Conservation (phyloP, 495 filamentous ascomycete genomes). For the Glonium stellatum region DNA sequence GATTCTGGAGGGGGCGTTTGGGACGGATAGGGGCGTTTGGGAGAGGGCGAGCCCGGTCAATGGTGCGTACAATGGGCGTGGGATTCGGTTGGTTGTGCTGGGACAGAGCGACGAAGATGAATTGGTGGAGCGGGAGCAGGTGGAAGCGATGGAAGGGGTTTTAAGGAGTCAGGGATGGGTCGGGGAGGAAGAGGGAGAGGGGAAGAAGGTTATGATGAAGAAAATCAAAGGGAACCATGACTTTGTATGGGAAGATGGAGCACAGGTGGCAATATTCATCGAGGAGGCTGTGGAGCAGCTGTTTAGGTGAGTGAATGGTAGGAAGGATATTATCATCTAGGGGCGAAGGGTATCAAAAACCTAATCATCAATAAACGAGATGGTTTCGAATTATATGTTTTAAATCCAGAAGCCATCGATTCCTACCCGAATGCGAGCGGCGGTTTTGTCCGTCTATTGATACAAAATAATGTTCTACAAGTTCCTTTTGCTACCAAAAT, state of each 20-base stretch:
- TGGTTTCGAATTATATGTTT: not conserved
- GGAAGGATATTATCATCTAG: no score
- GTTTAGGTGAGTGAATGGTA: not conserved
- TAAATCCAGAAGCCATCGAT: slow-evolving; percentile 3
- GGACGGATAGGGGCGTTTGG: slow-evolving; percentile 47
- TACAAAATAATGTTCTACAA: not conserved
- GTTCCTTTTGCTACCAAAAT: no score
- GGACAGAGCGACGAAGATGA: slow-evolving; percentile 55
- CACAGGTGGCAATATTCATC: slow-evolving; percentile 42
- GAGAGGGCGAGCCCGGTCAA: slow-evolving; percentile 44
- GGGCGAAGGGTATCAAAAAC: no score
- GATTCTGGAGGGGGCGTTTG: slow-evolving; percentile 60
- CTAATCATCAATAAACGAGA: no score
- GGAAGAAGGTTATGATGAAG: slow-evolving; percentile 25
- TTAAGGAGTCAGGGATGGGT: slow-evolving; percentile 32
- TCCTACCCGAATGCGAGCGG: slow-evolving; percentile 1
- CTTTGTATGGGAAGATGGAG: slow-evolving; percentile 49
- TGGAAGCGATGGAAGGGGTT: slow-evolving; percentile 41
- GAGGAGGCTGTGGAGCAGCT: slow-evolving; percentile 15
- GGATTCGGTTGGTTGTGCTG: slow-evolving; percentile 48
- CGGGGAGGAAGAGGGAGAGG: slow-evolving; percentile 29
- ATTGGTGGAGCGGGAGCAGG: slow-evolving; percentile 52
- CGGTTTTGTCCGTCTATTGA: not conserved
- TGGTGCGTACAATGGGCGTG: slow-evolving; percentile 38
- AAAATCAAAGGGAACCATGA: slow-evolving; percentile 58